Evolutionary conservation across 148 eudicot genomes (phyloP), one percentile per base, ranked within the genome.

Genomic region (Persicaria maculosa): DNA sequence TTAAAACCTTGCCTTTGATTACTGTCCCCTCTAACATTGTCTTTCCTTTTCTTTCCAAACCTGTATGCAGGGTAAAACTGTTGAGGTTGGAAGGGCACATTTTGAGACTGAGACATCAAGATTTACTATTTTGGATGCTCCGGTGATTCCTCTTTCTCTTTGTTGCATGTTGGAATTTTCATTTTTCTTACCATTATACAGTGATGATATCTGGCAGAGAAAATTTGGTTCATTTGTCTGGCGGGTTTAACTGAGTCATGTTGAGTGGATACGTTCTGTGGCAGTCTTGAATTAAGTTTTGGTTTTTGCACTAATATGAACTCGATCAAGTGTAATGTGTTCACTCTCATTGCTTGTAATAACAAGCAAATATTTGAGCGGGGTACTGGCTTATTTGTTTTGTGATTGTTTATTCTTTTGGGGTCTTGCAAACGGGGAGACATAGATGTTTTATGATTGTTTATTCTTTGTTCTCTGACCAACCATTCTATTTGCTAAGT

Each of bases 51-150:
- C 45, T 44, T 20, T 36, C 11, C 36, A 10, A n/a, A 14, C 17
- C 2, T 40, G 46, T 78, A 71, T 74, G 46, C 76, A 94, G 98
- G 97, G 98, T 3, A 91, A 67, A 73, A 94, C 97, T 4, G 92
- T 94, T 78, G 97, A 94, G 79, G 98, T 94, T 61, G 98, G 98
- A 62, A 87, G 96, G 83, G 98, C 98, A 45, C 96, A 86, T 83
- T 94, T 94, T 76, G 98, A 94, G 84, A 94, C 98, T 61, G 89
- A 87, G 81, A 82, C 90, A 50, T 86, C 97, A 40, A 85, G 98
- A 75, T 92, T 94, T 82, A 94, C 98, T 17, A 90, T 92, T 77
- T 84, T 95, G 87, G 99, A 92, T 85, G 99, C 99, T 64, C 97
- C 97, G 87, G 98, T 95, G 85, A 79, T 14, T 64, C 59, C 9